A percentile compares a stretch with the other conserved stretches of the same genome.
These are phyloP conservation scores for Hypoxylon sp. DNA, from an alignment of 2,329 filamentous ascomycete species.

Conservation along the genomic window DNA sequence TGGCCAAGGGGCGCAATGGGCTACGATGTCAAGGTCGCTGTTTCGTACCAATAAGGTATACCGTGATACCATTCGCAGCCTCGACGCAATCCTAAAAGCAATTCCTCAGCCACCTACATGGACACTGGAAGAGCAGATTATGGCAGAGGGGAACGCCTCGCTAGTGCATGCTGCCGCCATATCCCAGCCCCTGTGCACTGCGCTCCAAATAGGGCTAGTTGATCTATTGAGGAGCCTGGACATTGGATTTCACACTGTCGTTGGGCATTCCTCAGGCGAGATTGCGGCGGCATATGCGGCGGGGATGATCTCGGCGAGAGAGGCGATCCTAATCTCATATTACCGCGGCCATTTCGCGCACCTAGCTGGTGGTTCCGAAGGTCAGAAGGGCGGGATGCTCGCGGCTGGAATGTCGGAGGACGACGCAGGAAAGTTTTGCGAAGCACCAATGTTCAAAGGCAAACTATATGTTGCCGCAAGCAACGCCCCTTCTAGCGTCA, in stretches of 20 bases:
- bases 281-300: constrained; percentile 53
- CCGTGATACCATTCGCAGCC: constrained; percentile 50
- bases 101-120: constrained; percentile 48
- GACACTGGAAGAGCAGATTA: constrained; percentile 54
- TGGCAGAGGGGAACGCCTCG: constrained; percentile 47
- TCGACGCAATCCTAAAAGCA: constrained; percentile 50
- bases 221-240: constrained; percentile 50
- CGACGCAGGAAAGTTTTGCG: constrained; percentile 47
- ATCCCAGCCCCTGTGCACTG: constrained; percentile 66
- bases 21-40: constrained; percentile 52
- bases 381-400: constrained; percentile 49
- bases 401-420: constrained; percentile 46
- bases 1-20: constrained; percentile 55
- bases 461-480: constrained; percentile 48
- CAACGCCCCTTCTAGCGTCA: constrained; percentile 48
- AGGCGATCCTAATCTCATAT: constrained; percentile 51
- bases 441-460: constrained; percentile 38
- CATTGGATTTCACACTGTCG: constrained; percentile 50
- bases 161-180: constrained; percentile 55
- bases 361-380: constrained; percentile 42
- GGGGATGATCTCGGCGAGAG: constrained; percentile 45
- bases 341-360: constrained; percentile 49
- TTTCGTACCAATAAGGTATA: constrained; percentile 51
- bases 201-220: constrained; percentile 63
- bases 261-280: constrained; percentile 51